Conservation (phyloP, 768 basidiomycete species). For the Rhizopogon vulgaris region DNA sequence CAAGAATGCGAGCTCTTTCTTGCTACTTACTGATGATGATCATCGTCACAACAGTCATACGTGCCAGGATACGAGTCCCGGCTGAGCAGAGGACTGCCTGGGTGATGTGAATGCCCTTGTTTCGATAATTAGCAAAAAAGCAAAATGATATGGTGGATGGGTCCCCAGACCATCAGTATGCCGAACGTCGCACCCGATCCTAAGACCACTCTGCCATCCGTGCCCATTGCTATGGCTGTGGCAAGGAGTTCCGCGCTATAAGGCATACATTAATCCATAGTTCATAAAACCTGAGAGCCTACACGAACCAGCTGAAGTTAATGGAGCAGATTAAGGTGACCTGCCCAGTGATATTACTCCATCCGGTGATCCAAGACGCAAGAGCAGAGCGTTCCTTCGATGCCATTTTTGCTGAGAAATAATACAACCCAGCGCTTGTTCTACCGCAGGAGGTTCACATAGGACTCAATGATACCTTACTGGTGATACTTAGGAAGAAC, state of each 20-base stretch:
- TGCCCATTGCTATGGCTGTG: constrained; percentile 17
- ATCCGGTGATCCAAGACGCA: constrained; percentile 23
- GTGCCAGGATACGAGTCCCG: constrained; percentile 16
- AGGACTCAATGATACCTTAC: not conserved
- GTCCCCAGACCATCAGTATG: constrained; percentile 9
- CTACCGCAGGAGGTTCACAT: not conserved
- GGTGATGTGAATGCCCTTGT: constrained; percentile 8
- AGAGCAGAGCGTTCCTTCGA: constrained; percentile 18
- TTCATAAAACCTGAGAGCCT: not conserved
- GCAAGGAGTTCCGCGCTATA: constrained; percentile 14
- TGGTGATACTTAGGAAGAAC: not conserved
- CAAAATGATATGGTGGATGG: not conserved
- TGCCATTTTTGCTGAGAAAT: constrained; percentile 23
- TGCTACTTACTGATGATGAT: constrained; percentile 12
- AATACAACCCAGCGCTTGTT: constrained; percentile 22
- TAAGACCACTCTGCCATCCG: constrained; percentile 15
- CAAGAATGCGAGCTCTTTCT: no score
- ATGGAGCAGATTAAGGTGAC: constrained; percentile 21
- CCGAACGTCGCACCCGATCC: constrained; percentile 16
- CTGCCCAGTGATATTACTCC: constrained; percentile 23
- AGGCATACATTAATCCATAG: not conserved
- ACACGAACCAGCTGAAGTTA: constrained; percentile 14
- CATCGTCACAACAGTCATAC: constrained; percentile 13
- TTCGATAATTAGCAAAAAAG: not conserved
- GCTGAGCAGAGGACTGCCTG: constrained; percentile 18